Evolutionary conservation across 768 basidiomycete species (phyloP), one percentile per base, ranked within the genome.

Genomic region (Multifurca ochricompacta): DNA sequence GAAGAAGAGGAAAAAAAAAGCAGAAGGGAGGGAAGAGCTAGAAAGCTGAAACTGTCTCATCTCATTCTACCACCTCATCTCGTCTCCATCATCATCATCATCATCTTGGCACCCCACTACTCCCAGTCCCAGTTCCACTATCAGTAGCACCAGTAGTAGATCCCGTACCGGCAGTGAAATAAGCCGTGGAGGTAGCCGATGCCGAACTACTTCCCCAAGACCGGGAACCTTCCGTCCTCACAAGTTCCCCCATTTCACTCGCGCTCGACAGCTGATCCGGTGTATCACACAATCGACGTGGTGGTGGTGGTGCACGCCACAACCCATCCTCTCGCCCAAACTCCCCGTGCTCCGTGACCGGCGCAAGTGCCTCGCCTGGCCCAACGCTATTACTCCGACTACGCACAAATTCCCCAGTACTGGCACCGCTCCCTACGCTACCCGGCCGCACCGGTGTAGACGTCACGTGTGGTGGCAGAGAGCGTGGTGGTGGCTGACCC

Each of bases 281-380:
- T 19, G 53, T 35, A 5, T 35, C 39, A n/a, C 46, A 34, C 32
- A 35, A 16, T 34, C 39, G 31, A 1, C 40, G 46, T 4, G 39
- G 46, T 11, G 37, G 30, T 9, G 21, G 7, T 7, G n/a, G n/a
- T n/a, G n/a, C 19, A 8, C 10, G 21, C 30, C 10, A 27, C 11
- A 19, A 36, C 8, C 18, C 16, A 8, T 44, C 48, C 3, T 34
- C 50, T 14, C 44, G 37, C 1, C 47, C 53, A 1, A 54, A 34
- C 25, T 58, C 59, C 28, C 56, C 56, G 9, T 48, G 52, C 34
- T 60, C 59, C 37, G 59, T 60, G 11, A 60, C 59, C 1, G 59
- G 56, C 23, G 59, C 43, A 6, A 60, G 56, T 18, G 42, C 48
- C 40, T 59, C 59, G 54, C 19, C 30, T 18, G 46, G 27, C 1